Conservation (phyloP, 345 rosid species). For the Hibiscus mutabilis region DNA sequence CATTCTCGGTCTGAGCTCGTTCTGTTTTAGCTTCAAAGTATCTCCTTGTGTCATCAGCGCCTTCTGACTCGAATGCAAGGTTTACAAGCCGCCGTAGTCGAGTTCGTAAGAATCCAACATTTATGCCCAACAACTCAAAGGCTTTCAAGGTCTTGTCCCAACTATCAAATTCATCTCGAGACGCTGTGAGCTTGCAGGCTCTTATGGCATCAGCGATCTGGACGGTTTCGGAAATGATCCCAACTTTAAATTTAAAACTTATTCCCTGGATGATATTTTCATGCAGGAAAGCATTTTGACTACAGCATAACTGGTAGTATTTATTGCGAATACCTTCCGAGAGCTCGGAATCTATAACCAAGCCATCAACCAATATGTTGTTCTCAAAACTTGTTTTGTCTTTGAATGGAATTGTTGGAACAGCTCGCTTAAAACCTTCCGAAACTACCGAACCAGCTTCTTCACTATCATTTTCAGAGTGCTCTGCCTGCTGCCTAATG, state of each 20-base stretch:
- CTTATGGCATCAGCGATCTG: constrained; percentile 49
- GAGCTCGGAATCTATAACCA: constrained; percentile 42
- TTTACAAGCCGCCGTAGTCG: constrained; percentile 34
- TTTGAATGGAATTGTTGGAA: constrained; percentile 32
- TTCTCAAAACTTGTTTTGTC: constrained; percentile 36
- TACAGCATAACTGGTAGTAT: constrained; percentile 53
- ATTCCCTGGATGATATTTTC: constrained; percentile 43
- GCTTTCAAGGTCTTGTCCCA: constrained; percentile 61
- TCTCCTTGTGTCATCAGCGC: constrained; percentile 39
- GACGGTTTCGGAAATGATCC: constrained; percentile 53
- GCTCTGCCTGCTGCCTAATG: constrained; percentile 26
- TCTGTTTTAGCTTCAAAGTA: constrained; percentile 46
- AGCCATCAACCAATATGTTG: constrained; percentile 40
- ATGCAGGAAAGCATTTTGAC: constrained; percentile 56
- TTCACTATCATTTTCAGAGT: constrained; percentile 57
- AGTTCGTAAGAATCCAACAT: constrained; percentile 50
- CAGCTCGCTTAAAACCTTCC: constrained; percentile 44
- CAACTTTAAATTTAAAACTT: constrained; percentile 42
- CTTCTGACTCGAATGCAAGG: constrained; percentile 47
- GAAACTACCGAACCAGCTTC: constrained; percentile 62
- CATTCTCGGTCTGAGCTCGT: constrained; percentile 24
- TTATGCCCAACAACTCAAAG: constrained; percentile 59
- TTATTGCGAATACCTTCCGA: constrained; percentile 39
- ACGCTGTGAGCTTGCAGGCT: constrained; percentile 39
- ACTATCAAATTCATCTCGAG: constrained; percentile 36